Conservation (phyloP, 805 yeast genomes). For the Starmerella potacharoeniae region DNA sequence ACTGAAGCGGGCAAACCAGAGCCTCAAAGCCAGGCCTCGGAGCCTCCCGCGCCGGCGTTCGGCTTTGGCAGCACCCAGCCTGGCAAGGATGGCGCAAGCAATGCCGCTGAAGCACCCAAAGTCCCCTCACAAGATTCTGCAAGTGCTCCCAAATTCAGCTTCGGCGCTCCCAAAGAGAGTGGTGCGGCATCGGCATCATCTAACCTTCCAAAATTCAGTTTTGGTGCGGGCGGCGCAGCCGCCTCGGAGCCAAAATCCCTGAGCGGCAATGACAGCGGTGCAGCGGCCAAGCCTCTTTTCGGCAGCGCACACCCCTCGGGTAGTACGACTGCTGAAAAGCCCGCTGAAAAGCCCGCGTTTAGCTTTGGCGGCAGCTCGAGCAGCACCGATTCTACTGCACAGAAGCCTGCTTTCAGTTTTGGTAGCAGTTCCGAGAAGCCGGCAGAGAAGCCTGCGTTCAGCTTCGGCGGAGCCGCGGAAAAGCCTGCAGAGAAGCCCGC, state of each 20-base stretch:
- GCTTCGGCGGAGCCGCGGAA: conserved; percentile 8
- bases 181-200: neutral
- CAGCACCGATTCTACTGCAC: neutral
- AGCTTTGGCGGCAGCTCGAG: neutral
- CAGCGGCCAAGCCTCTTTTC: neutral
- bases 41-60: neutral
- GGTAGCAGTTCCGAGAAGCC: neutral
- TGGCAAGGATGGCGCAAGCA: neutral
- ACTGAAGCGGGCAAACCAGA: neutral
- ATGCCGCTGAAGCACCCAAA: neutral
- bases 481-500: neutral
- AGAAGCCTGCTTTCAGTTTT: neutral
- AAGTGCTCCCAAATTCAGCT: neutral
- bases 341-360: neutral
- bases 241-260: neutral
- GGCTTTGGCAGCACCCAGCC: neutral
- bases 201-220: conserved; percentile 6
- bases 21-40: too few relatives aligned
- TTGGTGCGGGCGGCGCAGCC: neutral
- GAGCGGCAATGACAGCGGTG: too few relatives aligned
- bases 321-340: neutral
- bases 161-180: neutral
- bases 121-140: neutral
- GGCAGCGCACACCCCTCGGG: neutral
- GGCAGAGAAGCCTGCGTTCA: conserved; percentile 9